Evolutionary conservation across 805 yeast species (phyloP).

Genomic region (Kazachstania taianensis): DNA sequence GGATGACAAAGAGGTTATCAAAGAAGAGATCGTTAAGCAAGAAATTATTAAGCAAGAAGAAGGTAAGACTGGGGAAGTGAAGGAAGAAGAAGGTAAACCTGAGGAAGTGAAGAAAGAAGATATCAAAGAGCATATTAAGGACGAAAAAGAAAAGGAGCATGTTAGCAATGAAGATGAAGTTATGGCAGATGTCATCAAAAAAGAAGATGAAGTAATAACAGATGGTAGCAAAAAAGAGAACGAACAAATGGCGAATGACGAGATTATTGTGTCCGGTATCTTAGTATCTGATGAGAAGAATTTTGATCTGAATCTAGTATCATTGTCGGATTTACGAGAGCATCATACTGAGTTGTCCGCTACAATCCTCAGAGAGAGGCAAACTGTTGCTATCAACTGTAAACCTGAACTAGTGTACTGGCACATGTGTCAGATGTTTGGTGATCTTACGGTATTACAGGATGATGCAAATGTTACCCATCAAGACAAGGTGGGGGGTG

Average conservation of each 20-base stretch:
- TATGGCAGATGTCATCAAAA: constrained; percentile 1
- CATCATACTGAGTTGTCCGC: constrained; percentile 73
- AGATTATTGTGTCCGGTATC: constrained; percentile 61
- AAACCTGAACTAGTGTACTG: constrained; percentile 70
- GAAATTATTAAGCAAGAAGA: constrained; percentile 6
- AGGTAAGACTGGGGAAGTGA: background rate
- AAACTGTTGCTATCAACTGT: constrained; percentile 68
- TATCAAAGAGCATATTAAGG: background rate
- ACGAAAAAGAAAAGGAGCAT: constrained; percentile 16
- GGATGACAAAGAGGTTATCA: background rate
- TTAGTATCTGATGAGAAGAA: constrained; percentile 69
- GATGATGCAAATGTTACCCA: constrained; percentile 39
- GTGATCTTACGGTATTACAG: constrained; percentile 53
- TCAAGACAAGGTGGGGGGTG: constrained; percentile 23
- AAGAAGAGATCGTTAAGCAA: constrained; percentile 4
- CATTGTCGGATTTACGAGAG: constrained; percentile 80
- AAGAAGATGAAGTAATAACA: background rate
- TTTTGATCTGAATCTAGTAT: constrained; percentile 74
- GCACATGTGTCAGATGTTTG: constrained; percentile 95
- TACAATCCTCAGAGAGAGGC: constrained; percentile 74
- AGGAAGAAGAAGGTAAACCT: background rate
- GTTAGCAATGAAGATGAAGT: background rate
- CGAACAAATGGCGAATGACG: constrained; percentile 32
- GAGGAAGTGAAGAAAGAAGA: constrained; percentile 35
- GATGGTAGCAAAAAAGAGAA: background rate